A percentile compares a stretch with the other conserved stretches of the same genome.
Evolutionary conservation across 805 yeast genomes (phyloP).

Genomic region (Saturnispora quitensis): DNA sequence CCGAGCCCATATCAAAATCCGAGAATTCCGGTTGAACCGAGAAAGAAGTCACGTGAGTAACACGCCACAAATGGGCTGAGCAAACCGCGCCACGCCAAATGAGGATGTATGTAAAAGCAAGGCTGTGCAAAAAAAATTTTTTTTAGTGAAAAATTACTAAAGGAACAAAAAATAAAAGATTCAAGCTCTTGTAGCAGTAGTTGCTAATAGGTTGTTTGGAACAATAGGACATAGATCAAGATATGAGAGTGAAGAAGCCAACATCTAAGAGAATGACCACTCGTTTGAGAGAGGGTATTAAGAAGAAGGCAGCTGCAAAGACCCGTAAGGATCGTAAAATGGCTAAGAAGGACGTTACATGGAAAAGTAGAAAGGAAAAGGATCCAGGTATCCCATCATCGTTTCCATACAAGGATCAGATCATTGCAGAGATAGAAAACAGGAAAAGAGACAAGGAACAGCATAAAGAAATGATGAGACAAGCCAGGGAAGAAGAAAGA

Average conservation of each 20-base stretch:
- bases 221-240: background rate
- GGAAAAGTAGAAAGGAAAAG: conserved; percentile 78
- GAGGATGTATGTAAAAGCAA: background rate
- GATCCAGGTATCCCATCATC: conserved; percentile 93
- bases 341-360: conserved; percentile 84
- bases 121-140: background rate
- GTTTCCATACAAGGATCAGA: conserved; percentile 87
- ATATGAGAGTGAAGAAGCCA: conserved; percentile 38
- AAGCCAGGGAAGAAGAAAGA: conserved; percentile 35
- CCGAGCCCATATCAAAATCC: background rate
- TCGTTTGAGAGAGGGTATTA: conserved; percentile 91
- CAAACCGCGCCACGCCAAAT: background rate
- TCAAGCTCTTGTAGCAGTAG: background rate
- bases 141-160: background rate
- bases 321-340: conserved; percentile 73
- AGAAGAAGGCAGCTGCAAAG: conserved; percentile 91
- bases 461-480: conserved; percentile 41
- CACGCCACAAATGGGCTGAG: background rate
- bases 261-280: conserved; percentile 86
- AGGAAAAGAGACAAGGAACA: conserved; percentile 47
- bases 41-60: background rate
- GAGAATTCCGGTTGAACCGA: too few relatives aligned
- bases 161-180: background rate
- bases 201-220: background rate
- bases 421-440: conserved; percentile 64